These are phyloP conservation scores for Crithidia thermophila DNA, from an alignment of 208 protist genomes.

Conservation along the genomic window DNA sequence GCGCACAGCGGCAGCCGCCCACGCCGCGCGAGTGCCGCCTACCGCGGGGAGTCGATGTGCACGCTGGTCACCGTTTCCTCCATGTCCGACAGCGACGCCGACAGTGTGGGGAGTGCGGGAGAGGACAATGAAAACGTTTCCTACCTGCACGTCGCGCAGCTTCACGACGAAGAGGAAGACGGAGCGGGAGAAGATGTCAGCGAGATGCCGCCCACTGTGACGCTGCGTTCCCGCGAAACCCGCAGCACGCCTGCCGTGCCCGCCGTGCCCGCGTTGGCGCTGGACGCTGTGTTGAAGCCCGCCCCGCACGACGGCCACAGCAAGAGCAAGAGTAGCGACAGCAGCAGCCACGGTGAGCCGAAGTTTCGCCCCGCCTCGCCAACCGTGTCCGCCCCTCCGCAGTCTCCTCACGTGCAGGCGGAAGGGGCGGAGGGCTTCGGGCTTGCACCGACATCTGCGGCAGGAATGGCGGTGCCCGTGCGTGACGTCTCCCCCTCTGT, in stretches of 20 bases:
- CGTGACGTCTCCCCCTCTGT: conserved; percentile 22
- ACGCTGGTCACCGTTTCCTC: conserved; percentile 44
- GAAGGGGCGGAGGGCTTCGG: no score
- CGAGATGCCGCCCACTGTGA: conserved; percentile 21
- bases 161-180: not conserved
- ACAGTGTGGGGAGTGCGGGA: not conserved
- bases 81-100: conserved; percentile 33
- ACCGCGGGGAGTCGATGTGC: conserved; percentile 37
- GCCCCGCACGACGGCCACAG: no score
- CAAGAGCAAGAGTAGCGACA: no score
- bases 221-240: conserved; percentile 3
- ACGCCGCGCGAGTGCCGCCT: conserved; percentile 17
- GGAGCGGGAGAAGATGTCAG: not conserved
- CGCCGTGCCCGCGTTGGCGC: conserved; percentile 8
- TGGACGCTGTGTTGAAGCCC: conserved; percentile 16
- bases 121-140: not conserved
- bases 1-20: conserved; percentile 15
- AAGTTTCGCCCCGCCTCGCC: not conserved
- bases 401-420: no score
- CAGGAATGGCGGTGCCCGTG: not conserved
- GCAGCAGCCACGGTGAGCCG: not conserved
- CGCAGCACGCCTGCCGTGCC: not conserved
- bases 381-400: not conserved
- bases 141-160: not conserved
- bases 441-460: not conserved